Evolutionary conservation across 169 alveolate species (phyloP).

Genomic region (Miamiensis avidus): DNA sequence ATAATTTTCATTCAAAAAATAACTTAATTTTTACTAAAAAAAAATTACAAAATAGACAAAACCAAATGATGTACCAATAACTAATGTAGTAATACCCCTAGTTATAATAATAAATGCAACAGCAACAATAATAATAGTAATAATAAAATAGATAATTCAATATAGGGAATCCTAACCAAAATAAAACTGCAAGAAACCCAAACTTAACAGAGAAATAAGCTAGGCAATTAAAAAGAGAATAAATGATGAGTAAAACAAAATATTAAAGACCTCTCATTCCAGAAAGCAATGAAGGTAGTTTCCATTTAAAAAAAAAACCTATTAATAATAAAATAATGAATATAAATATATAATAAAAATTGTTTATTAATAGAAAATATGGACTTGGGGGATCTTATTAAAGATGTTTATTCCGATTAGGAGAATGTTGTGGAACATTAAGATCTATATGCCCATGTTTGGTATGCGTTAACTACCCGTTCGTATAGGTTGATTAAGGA

Average conservation of each 20-base stretch:
- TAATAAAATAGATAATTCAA: too few species aligned
- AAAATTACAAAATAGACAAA: background rate
- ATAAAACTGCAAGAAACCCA: background rate
- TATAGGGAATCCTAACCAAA: too few species aligned
- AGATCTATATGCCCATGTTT: slow-evolving; percentile 27
- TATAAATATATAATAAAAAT: too few species aligned
- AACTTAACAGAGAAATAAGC: background rate
- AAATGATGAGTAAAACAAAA: background rate
- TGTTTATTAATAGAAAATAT: slow-evolving; percentile 9
- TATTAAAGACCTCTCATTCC: background rate
- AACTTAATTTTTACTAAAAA: too few species aligned
- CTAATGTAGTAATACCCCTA: background rate
- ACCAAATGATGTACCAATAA: background rate
- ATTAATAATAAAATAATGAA: too few species aligned
- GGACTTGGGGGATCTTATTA: slow-evolving; percentile 37
- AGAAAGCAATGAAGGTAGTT: background rate
- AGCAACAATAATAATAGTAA: background rate
- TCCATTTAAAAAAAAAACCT: background rate
- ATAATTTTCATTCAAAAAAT: too few species aligned
- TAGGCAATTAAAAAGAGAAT: background rate
- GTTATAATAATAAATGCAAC: background rate
- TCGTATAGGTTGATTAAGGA: slow-evolving; percentile 15
- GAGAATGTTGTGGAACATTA: slow-evolving; percentile 22
- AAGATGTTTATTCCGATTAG: slow-evolving; percentile 11
- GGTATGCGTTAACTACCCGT: slow-evolving; percentile 28